Conservation (phyloP, 139 green algal genomes). For the Monoraphidium neglectum region DNA sequence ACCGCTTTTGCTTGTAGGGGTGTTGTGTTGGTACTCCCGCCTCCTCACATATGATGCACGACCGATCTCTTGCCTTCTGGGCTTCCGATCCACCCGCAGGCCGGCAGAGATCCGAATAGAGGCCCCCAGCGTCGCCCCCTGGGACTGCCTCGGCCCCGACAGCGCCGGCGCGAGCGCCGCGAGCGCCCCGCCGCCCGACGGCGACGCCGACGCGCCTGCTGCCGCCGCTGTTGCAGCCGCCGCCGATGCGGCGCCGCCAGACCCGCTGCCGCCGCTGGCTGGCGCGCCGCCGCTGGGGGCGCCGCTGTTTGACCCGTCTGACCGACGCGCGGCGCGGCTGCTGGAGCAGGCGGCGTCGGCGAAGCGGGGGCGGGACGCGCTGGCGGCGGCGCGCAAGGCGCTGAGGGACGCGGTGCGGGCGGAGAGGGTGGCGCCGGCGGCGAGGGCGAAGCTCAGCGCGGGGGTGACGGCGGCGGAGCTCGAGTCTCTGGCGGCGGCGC, state of each 20-base stretch:
- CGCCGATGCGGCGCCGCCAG: no score
- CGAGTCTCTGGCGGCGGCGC: constrained; percentile 30
- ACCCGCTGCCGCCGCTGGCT: neutral
- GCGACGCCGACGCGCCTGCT: neutral
- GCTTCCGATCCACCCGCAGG: no score
- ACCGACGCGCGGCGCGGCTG: constrained; percentile 33
- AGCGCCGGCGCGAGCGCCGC: neutral
- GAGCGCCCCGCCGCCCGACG: neutral
- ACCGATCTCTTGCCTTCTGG: no score
- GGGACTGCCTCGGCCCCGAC: constrained; percentile 7
- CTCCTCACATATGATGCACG: no score
- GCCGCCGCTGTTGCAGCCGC: neutral
- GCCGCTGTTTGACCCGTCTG: constrained; percentile 31
- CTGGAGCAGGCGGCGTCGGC: constrained; percentile 49
- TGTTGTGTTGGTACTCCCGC: no score
- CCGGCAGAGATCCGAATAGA: constrained; percentile 34
- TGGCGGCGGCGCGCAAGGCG: constrained; percentile 61
- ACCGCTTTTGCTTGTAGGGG: no score
- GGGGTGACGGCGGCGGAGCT: constrained; percentile 51
- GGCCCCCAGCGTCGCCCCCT: constrained; percentile 11
- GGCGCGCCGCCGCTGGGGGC: constrained; percentile 9
- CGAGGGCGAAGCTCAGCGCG: constrained; percentile 42
- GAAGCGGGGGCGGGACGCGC: constrained; percentile 42
- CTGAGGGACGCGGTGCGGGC: constrained; percentile 59
- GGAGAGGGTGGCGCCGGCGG: constrained; percentile 39